Evolutionary conservation across 169 alveolate species (phyloP), one percentile per base, ranked within the genome.

Genomic region (Eimeria praecox): DNA sequence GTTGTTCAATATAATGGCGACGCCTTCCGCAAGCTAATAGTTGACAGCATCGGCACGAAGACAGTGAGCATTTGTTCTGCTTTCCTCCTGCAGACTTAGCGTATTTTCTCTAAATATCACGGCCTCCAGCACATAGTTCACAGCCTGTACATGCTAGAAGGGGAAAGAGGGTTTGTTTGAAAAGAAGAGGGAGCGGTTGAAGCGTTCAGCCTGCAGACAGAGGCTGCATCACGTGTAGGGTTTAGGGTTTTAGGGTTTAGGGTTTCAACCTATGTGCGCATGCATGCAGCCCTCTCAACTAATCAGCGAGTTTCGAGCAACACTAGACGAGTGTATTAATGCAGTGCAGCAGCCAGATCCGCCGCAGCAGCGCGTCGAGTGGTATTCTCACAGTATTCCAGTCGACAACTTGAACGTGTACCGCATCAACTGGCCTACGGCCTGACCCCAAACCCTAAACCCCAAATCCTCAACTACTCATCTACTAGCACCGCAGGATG

Each of bases 401-500:
- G 75, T 90, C 18, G 96, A 95, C 77, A 95, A 95, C 77, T 38
- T 95, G 75, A 95, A 95, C 56, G 93, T 95, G 16, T 71, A 90
- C 49, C 93, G 95, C 90, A 92, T 87, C 49, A 88, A 87, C 91
- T 95, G 96, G 96, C 95, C 95, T 6, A 85, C 94, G 10, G 94
- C 93, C 33, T 95, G 64, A 82, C 35, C 27, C 80, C 20, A 69
- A 69, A 40, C 75, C 75, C 42, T 64, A 64, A 64, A 64, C 75
- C 75, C 42, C n/a, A 64, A 64, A 64, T 40, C 75, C 75, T n/a
- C 16, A n/a, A 20, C 0, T 22, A 20, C 30, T n/a, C 30, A 59
- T 59, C 69, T 12, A 64, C 40, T 0, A 6, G 38, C 8, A 27
- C 40, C 3, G 75, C 75, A 64, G 75, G 6, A 40, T 27, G 75